Evolutionary conservation across 2,329 filamentous ascomycete genomes (phyloP).

Genomic region (Teratosphaeria nubilosa): DNA sequence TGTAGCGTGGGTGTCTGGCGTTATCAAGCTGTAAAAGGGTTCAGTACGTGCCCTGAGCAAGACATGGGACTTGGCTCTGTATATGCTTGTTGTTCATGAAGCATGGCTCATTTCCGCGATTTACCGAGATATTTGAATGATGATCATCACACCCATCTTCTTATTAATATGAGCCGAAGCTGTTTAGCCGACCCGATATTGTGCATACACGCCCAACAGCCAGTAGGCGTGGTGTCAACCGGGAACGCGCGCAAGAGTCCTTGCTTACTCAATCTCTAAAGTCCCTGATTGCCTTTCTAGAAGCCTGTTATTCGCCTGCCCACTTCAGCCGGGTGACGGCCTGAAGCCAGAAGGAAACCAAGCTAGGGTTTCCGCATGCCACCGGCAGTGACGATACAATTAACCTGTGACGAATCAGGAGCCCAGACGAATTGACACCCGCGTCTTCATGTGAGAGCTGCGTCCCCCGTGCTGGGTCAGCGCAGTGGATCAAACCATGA

Average conservation of each 20-base stretch:
- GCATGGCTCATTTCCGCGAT: not conserved
- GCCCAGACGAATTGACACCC: not conserved
- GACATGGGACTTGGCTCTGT: not conserved
- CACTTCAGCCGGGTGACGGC: too few relatives aligned
- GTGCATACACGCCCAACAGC: not conserved
- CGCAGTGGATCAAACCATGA: not conserved
- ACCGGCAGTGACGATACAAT: not conserved
- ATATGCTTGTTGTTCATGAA: not conserved
- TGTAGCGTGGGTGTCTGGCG: not conserved
- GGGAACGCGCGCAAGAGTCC: not conserved
- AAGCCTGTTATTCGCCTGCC: not conserved
- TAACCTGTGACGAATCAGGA: not conserved
- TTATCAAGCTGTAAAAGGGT: not conserved
- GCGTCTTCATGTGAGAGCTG: not conserved
- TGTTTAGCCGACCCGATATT: not conserved
- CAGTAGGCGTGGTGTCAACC: not conserved
- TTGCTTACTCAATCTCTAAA: not conserved
- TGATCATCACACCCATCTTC: not conserved
- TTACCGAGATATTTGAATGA: not conserved
- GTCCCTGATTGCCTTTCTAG: not conserved
- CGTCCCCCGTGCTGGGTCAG: not conserved
- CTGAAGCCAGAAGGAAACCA: too few relatives aligned
- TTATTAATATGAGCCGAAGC: not conserved
- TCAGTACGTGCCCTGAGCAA: not conserved
- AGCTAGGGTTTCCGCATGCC: too few relatives aligned